phyloP scores from a whole-genome alignment of 805 yeast species.

The Lipomyces chichibuensis region DNA sequence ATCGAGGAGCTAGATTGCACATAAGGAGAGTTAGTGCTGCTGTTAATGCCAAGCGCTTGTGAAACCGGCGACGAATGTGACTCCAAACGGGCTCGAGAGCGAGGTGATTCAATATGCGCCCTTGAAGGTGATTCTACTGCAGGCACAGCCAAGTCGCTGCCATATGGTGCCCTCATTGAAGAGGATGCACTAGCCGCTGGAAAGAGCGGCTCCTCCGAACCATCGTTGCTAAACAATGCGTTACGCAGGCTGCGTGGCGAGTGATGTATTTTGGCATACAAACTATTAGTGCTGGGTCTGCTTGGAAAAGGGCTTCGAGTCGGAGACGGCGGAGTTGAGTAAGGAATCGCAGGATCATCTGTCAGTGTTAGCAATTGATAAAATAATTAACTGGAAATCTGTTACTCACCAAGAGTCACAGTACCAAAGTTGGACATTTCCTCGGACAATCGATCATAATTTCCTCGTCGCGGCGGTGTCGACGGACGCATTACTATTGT shows the following conservation, averaged over 20 bases:
- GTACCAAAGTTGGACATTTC: neutral
- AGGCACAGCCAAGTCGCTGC: constrained; percentile 1
- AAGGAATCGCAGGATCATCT: constrained; percentile 34
- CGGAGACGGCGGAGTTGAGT: constrained; percentile 33
- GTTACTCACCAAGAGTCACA: neutral
- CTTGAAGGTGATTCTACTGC: constrained; percentile 9
- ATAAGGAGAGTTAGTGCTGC: neutral
- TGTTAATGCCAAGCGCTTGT: neutral
- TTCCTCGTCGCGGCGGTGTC: constrained; percentile 2
- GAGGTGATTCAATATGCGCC: constrained; percentile 16
- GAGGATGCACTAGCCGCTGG: neutral
- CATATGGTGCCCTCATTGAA: neutral
- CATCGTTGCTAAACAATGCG: neutral
- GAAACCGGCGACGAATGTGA: constrained; percentile 3
- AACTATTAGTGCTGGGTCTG: neutral
- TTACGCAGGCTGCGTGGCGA: constrained; percentile 12
- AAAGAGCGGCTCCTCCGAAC: constrained; percentile 8
- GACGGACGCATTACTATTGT: constrained; percentile 1
- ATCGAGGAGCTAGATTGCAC: neutral
- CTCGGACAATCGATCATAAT: neutral
- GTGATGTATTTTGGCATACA: neutral
- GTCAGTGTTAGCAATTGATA: neutral
- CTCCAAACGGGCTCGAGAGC: constrained; percentile 8
- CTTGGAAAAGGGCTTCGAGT: constrained; percentile 17
- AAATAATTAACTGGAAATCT: neutral